Percentiles rank a stretch among this genome's conserved stretches.
Evolutionary conservation across 305 asterid genomes (phyloP).

Genomic region (Plantago coronopus): DNA sequence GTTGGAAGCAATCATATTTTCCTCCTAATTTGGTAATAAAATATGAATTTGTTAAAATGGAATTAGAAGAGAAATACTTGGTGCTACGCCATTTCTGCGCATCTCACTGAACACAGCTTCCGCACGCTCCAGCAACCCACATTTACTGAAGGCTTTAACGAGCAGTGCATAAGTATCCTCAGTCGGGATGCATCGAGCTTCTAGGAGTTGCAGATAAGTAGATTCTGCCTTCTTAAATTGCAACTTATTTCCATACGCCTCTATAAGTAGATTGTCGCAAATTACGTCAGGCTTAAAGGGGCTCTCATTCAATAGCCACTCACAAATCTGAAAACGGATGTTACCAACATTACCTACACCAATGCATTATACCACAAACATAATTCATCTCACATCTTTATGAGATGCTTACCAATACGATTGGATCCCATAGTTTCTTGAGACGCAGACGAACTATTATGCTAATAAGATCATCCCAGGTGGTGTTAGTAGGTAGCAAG

Average conservation of each 20-base stretch:
- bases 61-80: constrained; percentile 38
- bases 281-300: constrained; percentile 71
- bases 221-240: constrained; percentile 61
- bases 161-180: constrained; percentile 88
- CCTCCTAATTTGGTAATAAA: not conserved
- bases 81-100: constrained; percentile 51
- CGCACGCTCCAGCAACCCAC: constrained; percentile 57
- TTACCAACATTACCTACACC: constrained; percentile 5
- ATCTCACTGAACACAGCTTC: constrained; percentile 74
- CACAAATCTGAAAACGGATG: constrained; percentile 53
- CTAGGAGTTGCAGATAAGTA: constrained; percentile 58
- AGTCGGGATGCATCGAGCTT: constrained; percentile 74
- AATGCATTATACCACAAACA: not conserved
- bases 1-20: not conserved
- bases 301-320: constrained; percentile 71
- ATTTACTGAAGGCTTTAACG: constrained; percentile 58
- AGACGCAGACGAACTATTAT: constrained; percentile 78
- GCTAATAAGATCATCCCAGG: constrained; percentile 79
- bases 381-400: not conserved
- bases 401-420: constrained; percentile 43
- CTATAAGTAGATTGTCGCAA: constrained; percentile 82
- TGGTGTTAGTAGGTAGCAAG: constrained; percentile 57
- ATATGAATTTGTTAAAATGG: constrained; percentile 14
- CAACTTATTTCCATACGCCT: constrained; percentile 68
- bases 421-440: constrained; percentile 67